phyloP scores from a whole-genome alignment of 306 rosid genomes.

The Cicer arietinum region DNA sequence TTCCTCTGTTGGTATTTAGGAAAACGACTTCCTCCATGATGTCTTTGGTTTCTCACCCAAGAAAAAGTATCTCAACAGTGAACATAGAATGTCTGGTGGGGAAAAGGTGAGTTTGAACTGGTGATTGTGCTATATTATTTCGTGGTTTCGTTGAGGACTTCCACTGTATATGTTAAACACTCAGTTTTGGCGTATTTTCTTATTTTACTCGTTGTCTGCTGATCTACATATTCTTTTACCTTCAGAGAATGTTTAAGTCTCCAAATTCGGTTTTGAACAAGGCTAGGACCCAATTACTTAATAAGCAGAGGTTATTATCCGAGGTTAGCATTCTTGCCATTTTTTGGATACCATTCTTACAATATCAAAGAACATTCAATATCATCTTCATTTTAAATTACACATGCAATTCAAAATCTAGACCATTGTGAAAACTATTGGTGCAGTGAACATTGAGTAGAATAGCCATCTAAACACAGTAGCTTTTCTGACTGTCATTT shows the following conservation, averaged over 20 bases:
- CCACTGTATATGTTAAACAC: neutral
- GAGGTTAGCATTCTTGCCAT: slow-evolving; percentile 60
- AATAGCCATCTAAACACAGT: too few relatives aligned
- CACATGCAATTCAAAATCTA: neutral
- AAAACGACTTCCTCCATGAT: slow-evolving; percentile 85
- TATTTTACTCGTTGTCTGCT: neutral
- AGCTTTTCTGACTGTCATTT: too few relatives aligned
- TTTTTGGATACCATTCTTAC: neutral
- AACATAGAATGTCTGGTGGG: slow-evolving; percentile 68
- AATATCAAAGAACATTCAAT: neutral
- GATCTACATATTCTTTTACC: neutral
- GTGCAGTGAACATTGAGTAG: too few relatives aligned
- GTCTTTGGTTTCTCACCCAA: slow-evolving; percentile 83
- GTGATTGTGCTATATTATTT: slow-evolving; percentile 23
- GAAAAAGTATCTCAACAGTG: slow-evolving; percentile 55
- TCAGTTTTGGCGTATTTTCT: neutral
- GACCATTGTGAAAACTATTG: neutral
- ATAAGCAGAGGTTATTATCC: slow-evolving; percentile 77
- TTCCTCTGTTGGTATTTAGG: slow-evolving; percentile 56
- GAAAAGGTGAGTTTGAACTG: slow-evolving; percentile 67
- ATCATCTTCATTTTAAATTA: neutral
- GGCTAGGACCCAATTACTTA: slow-evolving; percentile 85
- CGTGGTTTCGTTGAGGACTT: neutral
- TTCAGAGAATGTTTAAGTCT: slow-evolving; percentile 84
- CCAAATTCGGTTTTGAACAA: slow-evolving; percentile 85